A percentile compares a stretch with the other conserved stretches of the same genome.
These are phyloP conservation scores for Phialocephala sp. DNA, from an alignment of 2,329 filamentous ascomycete species.

Conservation along the genomic window DNA sequence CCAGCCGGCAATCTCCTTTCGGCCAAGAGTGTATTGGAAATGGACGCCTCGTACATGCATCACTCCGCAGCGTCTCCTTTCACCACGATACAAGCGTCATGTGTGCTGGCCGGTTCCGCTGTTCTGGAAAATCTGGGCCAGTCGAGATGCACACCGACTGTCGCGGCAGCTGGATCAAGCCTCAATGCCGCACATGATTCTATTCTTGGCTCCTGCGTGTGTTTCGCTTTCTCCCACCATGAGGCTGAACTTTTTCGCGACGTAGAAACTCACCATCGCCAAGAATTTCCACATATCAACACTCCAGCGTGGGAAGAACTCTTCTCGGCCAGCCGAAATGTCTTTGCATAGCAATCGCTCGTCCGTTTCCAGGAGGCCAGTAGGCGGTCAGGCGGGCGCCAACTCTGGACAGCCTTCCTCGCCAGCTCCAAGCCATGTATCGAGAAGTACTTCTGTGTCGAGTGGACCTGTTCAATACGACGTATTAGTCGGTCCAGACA, in stretches of 20 bases:
- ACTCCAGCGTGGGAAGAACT: not conserved
- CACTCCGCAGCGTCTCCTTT: not conserved
- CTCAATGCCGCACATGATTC: not conserved
- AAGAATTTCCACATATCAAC: not conserved
- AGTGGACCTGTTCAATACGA: constrained; percentile 1
- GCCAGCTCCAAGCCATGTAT: not conserved
- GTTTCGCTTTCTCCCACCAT: not conserved
- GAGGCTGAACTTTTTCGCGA: constrained; percentile 5
- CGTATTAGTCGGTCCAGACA: not conserved
- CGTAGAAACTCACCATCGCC: not conserved
- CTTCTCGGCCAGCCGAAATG: not conserved
- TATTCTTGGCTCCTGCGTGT: not conserved
- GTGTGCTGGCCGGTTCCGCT: not conserved
- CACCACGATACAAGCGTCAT: not conserved
- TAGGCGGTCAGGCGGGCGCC: not conserved
- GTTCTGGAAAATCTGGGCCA: not conserved
- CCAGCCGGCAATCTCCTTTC: not conserved
- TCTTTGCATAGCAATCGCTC: constrained; percentile 5
- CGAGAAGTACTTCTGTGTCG: not conserved
- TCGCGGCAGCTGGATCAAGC: not conserved
- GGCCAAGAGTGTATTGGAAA: not conserved
- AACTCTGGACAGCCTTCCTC: constrained; percentile 1
- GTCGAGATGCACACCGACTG: not conserved
- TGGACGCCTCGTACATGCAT: not conserved
- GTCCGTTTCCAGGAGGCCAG: not conserved